Evolutionary conservation across 805 yeast genomes (phyloP), one percentile per base, ranked within the genome.

Genomic region (Danielia oregonensis): DNA sequence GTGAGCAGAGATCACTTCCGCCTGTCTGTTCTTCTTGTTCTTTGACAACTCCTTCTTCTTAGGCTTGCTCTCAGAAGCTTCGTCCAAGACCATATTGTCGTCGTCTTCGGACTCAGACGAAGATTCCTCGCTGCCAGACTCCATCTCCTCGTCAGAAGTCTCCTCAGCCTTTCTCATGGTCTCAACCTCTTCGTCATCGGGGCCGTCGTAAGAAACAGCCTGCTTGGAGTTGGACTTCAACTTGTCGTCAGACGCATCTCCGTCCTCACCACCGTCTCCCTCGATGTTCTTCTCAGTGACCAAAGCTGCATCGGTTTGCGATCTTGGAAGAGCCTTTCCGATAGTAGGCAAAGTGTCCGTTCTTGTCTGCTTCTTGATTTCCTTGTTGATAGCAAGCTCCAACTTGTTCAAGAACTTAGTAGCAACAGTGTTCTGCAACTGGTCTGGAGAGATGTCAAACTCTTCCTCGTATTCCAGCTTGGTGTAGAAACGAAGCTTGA

Each of bases 111-210:
- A 61, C 17, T 66, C 79, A 6, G 59, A 53, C n/a, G 52, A 48
- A 8, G 61, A 49, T 26, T 43, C 50, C 9, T 40, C 36, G 17
- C 35, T 43, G 26, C 65, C 66, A 28, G 58, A 68, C 6, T 56
- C 55, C 50, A 70, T 75, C 35, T 76, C 82, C 49, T 82, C 93
- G 44, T 79, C 87, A 39, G 81, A 79, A 26, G 89, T 78, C 49
- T 82, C 76, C 59, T 83, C 91, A 32, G 85, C 95, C 52, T 74
- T 74, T 62, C 80, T 80, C 89, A 86, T 85, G 33, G 86, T 85
- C 57, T 87, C 97, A 41, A 86, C 68, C 55, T 89, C 97, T 19
- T 87, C 97, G 43, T 89, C 97, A 63, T 89, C 97, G 22, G 96
- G 96, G 11, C 79, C 95, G 44, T 89, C 97, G 50, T 87, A 87